Base-by-base conservation (phyloP, 192 early-diverging fungal genomes). In the Gaertneriomyces sp. region DNA sequence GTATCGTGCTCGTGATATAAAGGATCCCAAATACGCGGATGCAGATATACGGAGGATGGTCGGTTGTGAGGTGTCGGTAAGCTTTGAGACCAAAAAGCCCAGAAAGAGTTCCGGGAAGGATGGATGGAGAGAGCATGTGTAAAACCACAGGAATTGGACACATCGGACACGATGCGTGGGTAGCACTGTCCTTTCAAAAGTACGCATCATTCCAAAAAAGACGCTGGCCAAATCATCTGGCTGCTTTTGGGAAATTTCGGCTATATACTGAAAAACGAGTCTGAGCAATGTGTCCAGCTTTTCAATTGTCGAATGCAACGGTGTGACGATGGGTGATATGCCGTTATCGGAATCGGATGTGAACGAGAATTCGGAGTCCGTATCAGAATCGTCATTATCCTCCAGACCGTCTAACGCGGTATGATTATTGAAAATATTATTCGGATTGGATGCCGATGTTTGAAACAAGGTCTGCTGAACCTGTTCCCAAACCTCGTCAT, bases 61-160 rank as follows among this genome's bases (percentile, higher is more conserved):
- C 0, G 95, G 88, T 3, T 75, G 73, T 4, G 81, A 69, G 11
- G 79, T 79, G 39, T 86, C 80, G 11, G 87, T 67, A 49, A 80
- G 75, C 19, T 86, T 78, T 19, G 80, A 73, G 33, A 85, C 81
- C 59, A 94, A 81, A 38, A 88, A 80, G n/a, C 89, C 88, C 57
- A 93, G 67, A 61, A 94, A 96, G 20, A 84, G 66, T 53, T 94
- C 89, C 0, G 88, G 83, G 58, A 87, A 95, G 56, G 74, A 52
- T n/a, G 79, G 38, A 57, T 86, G 83, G 39, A 86, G 69, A 12
- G 89, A 84, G 45, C 87, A 84, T 39, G 84, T 79, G 75, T 92
- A 93, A 66, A 96, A 98, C 25, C 93, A 70, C 20, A 96, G 63
- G 60, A 97, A 98, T 73, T 98, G 96, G 7, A 89, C 90, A 74